phyloP scores from a whole-genome alignment of 345 rosid species.

The Pistacia atlantica region DNA sequence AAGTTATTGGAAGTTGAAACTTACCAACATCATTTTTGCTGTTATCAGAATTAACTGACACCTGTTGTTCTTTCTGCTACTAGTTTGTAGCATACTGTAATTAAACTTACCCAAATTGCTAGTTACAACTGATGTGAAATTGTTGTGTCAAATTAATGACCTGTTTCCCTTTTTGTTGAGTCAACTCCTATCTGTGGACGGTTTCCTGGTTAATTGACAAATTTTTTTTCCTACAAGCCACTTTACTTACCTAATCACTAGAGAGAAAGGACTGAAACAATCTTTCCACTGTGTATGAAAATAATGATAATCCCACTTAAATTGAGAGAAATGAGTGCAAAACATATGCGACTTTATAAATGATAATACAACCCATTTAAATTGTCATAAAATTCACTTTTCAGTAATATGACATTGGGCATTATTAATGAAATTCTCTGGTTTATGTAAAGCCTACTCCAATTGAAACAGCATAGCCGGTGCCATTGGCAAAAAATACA shows the following conservation, averaged over 20 bases:
- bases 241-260: too few species aligned
- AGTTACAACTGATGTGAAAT: neutral
- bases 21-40: neutral
- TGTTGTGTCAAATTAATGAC: too few species aligned
- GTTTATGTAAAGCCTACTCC: conserved; percentile 24
- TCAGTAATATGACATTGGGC: neutral
- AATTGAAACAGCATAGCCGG: conserved; percentile 21
- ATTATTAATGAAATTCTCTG: conserved; percentile 24
- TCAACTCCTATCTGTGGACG: too few species aligned
- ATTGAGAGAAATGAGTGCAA: neutral
- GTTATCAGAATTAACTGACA: neutral
- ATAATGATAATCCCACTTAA: too few species aligned
- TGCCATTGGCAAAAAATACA: conserved; percentile 34
- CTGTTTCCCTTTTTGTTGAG: too few species aligned
- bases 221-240: too few species aligned
- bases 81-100: neutral
- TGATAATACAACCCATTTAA: neutral
- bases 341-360: neutral
- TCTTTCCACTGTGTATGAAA: too few species aligned
- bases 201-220: too few species aligned
- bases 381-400: neutral
- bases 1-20: neutral
- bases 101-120: neutral
- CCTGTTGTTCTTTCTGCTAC: neutral
- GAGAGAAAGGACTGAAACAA: too few species aligned